phyloP scores from a whole-genome alignment of 2,329 filamentous ascomycete species.

The Fusarium virguliforme region DNA sequence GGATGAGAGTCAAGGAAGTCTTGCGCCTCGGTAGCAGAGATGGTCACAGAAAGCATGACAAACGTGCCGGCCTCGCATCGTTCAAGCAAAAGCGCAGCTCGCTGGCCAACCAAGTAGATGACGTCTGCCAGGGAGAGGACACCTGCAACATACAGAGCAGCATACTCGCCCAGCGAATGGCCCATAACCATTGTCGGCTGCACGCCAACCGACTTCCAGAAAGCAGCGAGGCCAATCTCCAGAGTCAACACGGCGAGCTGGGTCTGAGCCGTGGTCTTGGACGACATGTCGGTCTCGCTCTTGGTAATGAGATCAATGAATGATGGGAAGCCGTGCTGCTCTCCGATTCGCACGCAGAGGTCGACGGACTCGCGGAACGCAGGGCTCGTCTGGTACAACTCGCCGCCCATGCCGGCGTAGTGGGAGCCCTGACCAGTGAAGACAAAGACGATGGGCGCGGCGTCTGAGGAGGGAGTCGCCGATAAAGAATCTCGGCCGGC shows the following conservation, averaged over 20 bases:
- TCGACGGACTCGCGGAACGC: constrained; percentile 7
- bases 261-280: constrained; percentile 37
- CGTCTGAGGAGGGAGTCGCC: background rate
- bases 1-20: no score
- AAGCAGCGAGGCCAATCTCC: constrained; percentile 60
- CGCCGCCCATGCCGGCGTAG: constrained; percentile 11
- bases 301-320: constrained; percentile 1
- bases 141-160: constrained; percentile 72
- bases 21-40: background rate
- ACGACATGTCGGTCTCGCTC: background rate
- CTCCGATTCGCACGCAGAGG: background rate
- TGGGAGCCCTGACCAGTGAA: background rate
- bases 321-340: constrained; percentile 1
- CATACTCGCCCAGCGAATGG: constrained; percentile 58
- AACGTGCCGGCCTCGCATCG: constrained; percentile 42
- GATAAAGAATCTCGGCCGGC: background rate
- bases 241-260: constrained; percentile 59
- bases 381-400: background rate
- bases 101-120: constrained; percentile 67
- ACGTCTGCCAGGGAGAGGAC: constrained; percentile 75
- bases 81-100: background rate
- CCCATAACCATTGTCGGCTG: constrained; percentile 63
- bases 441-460: background rate
- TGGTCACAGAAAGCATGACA: constrained; percentile 54
- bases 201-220: constrained; percentile 59